Evolutionary conservation across 139 green algal species (phyloP), one percentile per base, ranked within the genome.

Genomic region (Coelastrella sp.): DNA sequence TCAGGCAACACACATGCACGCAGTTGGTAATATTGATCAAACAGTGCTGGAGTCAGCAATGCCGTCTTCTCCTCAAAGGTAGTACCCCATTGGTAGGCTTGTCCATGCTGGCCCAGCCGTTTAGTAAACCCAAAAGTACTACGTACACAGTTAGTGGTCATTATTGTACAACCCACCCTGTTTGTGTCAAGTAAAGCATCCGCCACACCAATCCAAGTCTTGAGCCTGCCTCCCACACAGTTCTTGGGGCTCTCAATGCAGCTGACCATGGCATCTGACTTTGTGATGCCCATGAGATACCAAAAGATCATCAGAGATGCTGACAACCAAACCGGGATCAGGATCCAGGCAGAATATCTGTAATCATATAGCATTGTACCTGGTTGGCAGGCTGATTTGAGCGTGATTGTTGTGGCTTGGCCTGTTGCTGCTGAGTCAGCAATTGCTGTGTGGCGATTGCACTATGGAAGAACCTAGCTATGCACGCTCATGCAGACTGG

Each of bases 231-330:
- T 56, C 17, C 4, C 7, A 85, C 32, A 65, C 80, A 85, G 19
- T 47, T 20, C 3, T 68, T 16, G 3, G 80, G 80, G 10, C 22
- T 5, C 20, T 20, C 16, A 14, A 73, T 61, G 56, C 80, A 85
- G 8, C 73, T 8, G 14, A 74, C 47, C 32, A 68, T 74, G 54
- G 7, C 19, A 14, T 73, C 59, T 58, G 80, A 85, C 5, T 14
- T 32, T 16, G 59, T n/a, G 17, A 75, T 60, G 2, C 81, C 81
- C 20, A 59, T 77, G 16, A 77, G 5, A 16, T 60, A 87, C 81
- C 81, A 87, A 16, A 87, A 87, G 58, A 87, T 22, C 59, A 87
- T 56, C 81, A 87, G 81, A n/a, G 7, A 76, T 59, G 65, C 7
- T 17, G 81, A 54, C 58, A 87, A 60, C 81, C 60, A 87, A 59